A percentile compares a stretch with the other conserved stretches of the same genome.
phyloP scores from a whole-genome alignment of 345 rosid species.

The Aquilaria malaccensis region DNA sequence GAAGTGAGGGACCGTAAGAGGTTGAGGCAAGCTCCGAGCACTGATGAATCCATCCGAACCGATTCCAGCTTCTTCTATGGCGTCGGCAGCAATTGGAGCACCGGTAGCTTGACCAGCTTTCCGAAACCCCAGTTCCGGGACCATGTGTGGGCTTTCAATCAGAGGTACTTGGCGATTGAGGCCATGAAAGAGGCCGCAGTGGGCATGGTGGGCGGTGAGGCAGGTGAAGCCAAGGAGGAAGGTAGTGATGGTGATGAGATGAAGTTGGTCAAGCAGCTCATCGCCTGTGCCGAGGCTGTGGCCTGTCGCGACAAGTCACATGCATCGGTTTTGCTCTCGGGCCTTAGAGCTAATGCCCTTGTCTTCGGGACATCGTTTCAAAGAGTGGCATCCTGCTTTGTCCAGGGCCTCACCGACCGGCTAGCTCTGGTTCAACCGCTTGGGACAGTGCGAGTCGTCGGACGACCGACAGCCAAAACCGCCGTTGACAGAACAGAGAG shows the following conservation, averaged over 20 bases:
- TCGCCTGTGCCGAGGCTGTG: conserved; percentile 50
- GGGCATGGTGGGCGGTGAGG: conserved; percentile 14
- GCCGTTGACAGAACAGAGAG: conserved; percentile 15
- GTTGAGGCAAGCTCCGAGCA: conserved; percentile 12
- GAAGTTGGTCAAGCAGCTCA: conserved; percentile 46
- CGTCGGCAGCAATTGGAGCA: not conserved
- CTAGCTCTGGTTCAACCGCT: conserved; percentile 35
- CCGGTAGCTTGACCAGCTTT: conserved; percentile 14
- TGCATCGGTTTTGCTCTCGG: conserved; percentile 35
- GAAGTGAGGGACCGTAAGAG: conserved; percentile 21
- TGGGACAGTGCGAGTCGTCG: conserved; percentile 21
- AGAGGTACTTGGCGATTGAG: conserved; percentile 34
- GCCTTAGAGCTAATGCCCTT: conserved; percentile 32
- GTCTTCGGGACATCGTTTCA: conserved; percentile 42
- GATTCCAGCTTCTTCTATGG: not conserved
- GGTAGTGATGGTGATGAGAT: conserved; percentile 27
- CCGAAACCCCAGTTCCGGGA: conserved; percentile 35
- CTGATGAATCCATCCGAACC: conserved; percentile 9
- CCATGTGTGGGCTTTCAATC: conserved; percentile 34
- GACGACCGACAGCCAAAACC: conserved; percentile 3
- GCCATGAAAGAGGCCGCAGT: conserved; percentile 40
- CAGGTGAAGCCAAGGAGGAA: conserved; percentile 15
- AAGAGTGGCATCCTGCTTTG: conserved; percentile 44
- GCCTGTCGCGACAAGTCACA: conserved; percentile 43
- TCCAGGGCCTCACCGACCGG: conserved; percentile 39